Conservation (phyloP, 768 basidiomycete genomes). For the button mushroom (Agaricus bisporus) region DNA sequence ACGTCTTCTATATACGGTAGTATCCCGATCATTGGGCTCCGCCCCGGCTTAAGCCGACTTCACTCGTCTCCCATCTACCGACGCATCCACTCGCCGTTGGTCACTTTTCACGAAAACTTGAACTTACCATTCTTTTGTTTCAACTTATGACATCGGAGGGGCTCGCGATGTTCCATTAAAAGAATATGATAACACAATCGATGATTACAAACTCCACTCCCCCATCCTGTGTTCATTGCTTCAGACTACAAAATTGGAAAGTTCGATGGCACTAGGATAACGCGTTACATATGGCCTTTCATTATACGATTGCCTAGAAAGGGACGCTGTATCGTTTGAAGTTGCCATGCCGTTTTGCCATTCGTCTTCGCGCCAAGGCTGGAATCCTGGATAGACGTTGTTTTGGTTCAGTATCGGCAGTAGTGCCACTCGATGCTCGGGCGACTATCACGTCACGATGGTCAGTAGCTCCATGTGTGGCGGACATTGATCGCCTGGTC, state of each 20-base stretch:
- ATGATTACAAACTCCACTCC: not conserved
- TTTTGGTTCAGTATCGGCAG: not conserved
- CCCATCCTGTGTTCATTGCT: no score
- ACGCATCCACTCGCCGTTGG: not conserved
- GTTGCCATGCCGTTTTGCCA: not conserved
- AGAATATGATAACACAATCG: not conserved
- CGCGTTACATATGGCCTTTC: not conserved
- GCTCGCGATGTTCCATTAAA: not conserved
- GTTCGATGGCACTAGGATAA: not conserved
- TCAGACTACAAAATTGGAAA: no score
- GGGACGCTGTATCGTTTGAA: slow-evolving; percentile 1
- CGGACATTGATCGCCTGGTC: not conserved
- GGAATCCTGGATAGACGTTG: not conserved
- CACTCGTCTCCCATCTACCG: slow-evolving; percentile 1
- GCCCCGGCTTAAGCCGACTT: slow-evolving; percentile 16
- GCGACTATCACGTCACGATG: not conserved
- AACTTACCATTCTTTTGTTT: slow-evolving; percentile 7
- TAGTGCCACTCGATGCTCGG: not conserved
- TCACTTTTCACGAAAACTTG: not conserved
- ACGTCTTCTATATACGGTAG: slow-evolving; percentile 14
- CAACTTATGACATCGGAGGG: not conserved
- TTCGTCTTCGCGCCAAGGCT: not conserved
- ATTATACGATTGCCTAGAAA: not conserved
- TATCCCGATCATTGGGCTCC: slow-evolving; percentile 11
- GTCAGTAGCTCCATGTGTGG: not conserved